Evolutionary conservation across 2,329 filamentous ascomycete genomes (phyloP).

Genomic region (Stemphylium vesicarium): DNA sequence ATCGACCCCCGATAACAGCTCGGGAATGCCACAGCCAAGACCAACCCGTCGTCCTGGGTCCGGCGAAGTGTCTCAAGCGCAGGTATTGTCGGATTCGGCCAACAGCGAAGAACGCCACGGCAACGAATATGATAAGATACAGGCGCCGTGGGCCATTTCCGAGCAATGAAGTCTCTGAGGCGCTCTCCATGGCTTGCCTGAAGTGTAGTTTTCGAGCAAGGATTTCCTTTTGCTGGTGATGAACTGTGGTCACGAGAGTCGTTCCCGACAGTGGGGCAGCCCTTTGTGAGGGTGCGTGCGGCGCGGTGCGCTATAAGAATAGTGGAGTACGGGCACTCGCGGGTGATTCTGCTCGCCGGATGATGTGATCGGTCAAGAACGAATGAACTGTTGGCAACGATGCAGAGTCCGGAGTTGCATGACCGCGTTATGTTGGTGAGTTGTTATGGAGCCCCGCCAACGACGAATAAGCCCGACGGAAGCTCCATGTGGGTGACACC

Average conservation of each 20-base stretch:
- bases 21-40: conserved; percentile 43
- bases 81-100: conserved; percentile 33
- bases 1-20: conserved; percentile 34
- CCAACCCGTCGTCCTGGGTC: conserved; percentile 38
- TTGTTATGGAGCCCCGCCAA: background rate
- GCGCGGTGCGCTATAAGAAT: conserved; percentile 1
- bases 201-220: conserved; percentile 3
- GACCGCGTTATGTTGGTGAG: background rate
- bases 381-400: background rate
- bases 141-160: conserved; percentile 17
- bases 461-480: background rate
- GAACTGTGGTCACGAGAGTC: background rate
- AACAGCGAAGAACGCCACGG: conserved; percentile 22
- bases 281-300: conserved; percentile 4
- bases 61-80: conserved; percentile 41
- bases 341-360: background rate
- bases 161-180: conserved; percentile 8
- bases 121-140: conserved; percentile 19
- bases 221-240: conserved; percentile 6
- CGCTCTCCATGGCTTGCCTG: conserved; percentile 16
- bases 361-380: background rate
- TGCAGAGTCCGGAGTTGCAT: background rate
- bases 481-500: background rate
- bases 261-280: conserved; percentile 7
- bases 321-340: background rate